Percentiles rank a stretch among this genome's conserved stretches.
Conservation (phyloP, 192 early-diverging fungal genomes). For the Coemansia sp. region DNA sequence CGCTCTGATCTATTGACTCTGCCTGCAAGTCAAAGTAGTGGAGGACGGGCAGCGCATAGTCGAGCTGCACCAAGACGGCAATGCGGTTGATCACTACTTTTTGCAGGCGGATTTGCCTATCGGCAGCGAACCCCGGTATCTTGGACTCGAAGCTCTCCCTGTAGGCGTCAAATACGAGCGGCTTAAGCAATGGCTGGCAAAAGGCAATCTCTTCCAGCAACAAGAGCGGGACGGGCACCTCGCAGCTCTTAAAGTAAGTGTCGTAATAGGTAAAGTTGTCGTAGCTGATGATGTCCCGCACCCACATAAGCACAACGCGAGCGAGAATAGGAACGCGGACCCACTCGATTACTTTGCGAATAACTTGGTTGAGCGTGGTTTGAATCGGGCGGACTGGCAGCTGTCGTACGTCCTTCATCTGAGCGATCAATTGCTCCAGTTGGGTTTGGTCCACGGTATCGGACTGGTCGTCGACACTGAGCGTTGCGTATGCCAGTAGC, state of each 20-base stretch:
- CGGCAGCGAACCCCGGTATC: constrained; percentile 62
- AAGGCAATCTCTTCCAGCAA: constrained; percentile 80
- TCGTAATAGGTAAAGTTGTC: constrained; percentile 65
- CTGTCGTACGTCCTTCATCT: constrained; percentile 37
- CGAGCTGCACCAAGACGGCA: constrained; percentile 66
- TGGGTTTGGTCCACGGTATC: constrained; percentile 19
- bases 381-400: constrained; percentile 40
- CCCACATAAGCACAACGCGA: constrained; percentile 61
- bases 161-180: constrained; percentile 67
- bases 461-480: constrained; percentile 15
- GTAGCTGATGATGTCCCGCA: constrained; percentile 64
- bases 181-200: constrained; percentile 70
- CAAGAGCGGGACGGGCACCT: constrained; percentile 64
- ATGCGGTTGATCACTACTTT: constrained; percentile 72
- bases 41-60: constrained; percentile 67
- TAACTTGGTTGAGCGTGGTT: constrained; percentile 28
- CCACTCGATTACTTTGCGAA: constrained; percentile 40
- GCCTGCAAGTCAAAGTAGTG: constrained; percentile 61
- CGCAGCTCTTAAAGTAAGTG: constrained; percentile 69
- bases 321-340: constrained; percentile 41
- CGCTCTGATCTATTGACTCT: constrained; percentile 69
- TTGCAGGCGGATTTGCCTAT: constrained; percentile 69
- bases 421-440: constrained; percentile 25
- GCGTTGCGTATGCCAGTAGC: constrained; percentile 47
- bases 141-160: constrained; percentile 64